Evolutionary conservation across 139 green algal species (phyloP).

Genomic region (Chlamydomonas sp.): DNA sequence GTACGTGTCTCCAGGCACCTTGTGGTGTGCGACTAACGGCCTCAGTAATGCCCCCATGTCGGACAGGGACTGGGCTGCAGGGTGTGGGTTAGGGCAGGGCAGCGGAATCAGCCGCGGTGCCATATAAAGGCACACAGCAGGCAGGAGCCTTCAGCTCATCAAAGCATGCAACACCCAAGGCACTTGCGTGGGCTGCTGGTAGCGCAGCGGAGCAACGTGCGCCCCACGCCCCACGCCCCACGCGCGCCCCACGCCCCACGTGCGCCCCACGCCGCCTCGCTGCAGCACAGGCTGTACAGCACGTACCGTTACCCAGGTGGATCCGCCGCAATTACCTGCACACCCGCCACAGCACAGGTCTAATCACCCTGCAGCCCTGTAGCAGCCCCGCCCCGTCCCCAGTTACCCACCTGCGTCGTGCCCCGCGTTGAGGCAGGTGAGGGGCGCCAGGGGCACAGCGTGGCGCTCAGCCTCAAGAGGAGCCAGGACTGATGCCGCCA

Average conservation of each 20-base stretch:
- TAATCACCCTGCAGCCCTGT: not conserved
- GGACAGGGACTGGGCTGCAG: constrained; percentile 3
- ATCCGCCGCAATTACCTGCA: too few relatives aligned
- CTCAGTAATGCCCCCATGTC: constrained; percentile 6
- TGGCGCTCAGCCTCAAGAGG: constrained; percentile 9
- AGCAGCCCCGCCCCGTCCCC: not conserved
- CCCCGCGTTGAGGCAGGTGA: constrained; percentile 13
- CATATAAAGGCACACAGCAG: too few relatives aligned
- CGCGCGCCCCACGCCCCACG: too few relatives aligned
- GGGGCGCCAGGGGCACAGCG: constrained; percentile 15
- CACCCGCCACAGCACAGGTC: too few relatives aligned
- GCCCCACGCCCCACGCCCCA: too few relatives aligned
- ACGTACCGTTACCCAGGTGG: too few relatives aligned
- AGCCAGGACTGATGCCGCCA: not conserved
- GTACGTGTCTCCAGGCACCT: not conserved
- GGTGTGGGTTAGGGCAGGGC: not conserved
- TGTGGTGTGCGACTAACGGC: not conserved
- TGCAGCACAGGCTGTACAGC: not conserved
- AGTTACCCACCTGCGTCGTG: not conserved
- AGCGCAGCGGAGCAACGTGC: too few relatives aligned
- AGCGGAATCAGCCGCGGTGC: not conserved
- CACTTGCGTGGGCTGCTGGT: too few relatives aligned
- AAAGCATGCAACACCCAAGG: too few relatives aligned
- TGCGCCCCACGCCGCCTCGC: too few relatives aligned
- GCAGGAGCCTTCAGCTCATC: too few relatives aligned